Percentiles rank a stretch among this genome's conserved stretches.
These are phyloP conservation scores for Plantago elongata DNA, from an alignment of 257 asterid species.

Conservation along the genomic window DNA sequence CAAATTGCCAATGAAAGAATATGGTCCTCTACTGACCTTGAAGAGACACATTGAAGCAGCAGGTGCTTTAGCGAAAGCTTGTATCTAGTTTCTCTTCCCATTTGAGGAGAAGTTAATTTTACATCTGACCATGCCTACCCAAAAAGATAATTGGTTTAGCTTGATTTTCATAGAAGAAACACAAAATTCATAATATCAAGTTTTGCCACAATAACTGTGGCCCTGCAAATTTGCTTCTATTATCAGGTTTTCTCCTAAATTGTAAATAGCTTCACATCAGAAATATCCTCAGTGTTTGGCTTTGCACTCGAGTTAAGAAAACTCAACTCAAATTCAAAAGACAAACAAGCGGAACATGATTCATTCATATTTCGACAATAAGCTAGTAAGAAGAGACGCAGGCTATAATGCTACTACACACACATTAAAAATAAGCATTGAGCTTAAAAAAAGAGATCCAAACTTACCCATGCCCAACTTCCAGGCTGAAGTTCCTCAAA, in stretches of 20 bases:
- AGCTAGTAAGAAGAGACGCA: background rate
- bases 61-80: conserved; percentile 67
- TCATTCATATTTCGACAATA: background rate
- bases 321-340: too few relatives aligned
- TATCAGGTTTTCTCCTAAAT: too few relatives aligned
- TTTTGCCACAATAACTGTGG: too few relatives aligned
- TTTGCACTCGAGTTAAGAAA: too few relatives aligned
- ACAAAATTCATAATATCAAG: conserved; percentile 7
- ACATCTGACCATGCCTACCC: conserved; percentile 81
- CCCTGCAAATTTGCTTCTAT: too few relatives aligned
- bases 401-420: background rate
- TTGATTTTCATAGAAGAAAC: background rate
- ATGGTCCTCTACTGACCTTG: conserved; percentile 41
- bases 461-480: conserved; percentile 88
- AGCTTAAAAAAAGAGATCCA: conserved; percentile 4
- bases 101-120: conserved; percentile 92
- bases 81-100: conserved; percentile 80
- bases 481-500: conserved; percentile 56
- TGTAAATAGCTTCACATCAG: background rate
- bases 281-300: too few relatives aligned
- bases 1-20: background rate
- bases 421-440: conserved; percentile 7
- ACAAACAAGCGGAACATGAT: too few relatives aligned
- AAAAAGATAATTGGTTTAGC: background rate
- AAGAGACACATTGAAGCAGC: conserved; percentile 51